These are phyloP conservation scores for Blastobotrys petasosporus DNA, from an alignment of 1,139 yeast genomes.

Conservation along the genomic window DNA sequence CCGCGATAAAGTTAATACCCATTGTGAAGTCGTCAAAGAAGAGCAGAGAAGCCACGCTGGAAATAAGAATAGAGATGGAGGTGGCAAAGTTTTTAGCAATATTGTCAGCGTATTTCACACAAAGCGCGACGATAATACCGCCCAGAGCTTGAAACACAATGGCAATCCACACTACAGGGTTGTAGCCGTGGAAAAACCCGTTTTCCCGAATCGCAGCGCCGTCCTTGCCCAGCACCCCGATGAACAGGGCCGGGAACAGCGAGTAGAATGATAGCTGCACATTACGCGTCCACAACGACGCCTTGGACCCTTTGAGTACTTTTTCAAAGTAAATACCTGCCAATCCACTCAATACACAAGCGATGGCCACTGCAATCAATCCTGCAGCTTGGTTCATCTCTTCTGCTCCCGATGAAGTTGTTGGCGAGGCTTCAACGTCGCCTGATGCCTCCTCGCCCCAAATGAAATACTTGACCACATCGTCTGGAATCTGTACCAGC, in stretches of 20 bases:
- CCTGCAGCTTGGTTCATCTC: conserved; percentile 33
- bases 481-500: conserved; percentile 37
- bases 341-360: conserved; percentile 37
- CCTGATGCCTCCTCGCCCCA: conserved; percentile 1
- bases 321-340: conserved; percentile 42
- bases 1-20: conserved; percentile 34
- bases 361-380: conserved; percentile 35
- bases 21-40: conserved; percentile 35
- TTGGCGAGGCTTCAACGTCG: no score
- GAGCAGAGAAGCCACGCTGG: conserved; percentile 36
- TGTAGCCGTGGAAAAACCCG: conserved; percentile 40
- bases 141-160: conserved; percentile 39
- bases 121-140: conserved; percentile 39
- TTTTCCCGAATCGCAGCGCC: conserved; percentile 31
- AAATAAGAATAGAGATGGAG: conserved; percentile 37
- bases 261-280: conserved; percentile 39
- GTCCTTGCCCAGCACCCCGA: conserved; percentile 36
- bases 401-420: not conserved
- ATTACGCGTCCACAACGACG: conserved; percentile 38
- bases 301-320: conserved; percentile 36
- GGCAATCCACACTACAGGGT: conserved; percentile 36
- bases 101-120: conserved; percentile 41
- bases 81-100: conserved; percentile 42
- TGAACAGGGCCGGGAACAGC: conserved; percentile 36
- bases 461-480: conserved; percentile 14